Conservation (phyloP, 306 rosid species). For the Vachellia pachyceras region DNA sequence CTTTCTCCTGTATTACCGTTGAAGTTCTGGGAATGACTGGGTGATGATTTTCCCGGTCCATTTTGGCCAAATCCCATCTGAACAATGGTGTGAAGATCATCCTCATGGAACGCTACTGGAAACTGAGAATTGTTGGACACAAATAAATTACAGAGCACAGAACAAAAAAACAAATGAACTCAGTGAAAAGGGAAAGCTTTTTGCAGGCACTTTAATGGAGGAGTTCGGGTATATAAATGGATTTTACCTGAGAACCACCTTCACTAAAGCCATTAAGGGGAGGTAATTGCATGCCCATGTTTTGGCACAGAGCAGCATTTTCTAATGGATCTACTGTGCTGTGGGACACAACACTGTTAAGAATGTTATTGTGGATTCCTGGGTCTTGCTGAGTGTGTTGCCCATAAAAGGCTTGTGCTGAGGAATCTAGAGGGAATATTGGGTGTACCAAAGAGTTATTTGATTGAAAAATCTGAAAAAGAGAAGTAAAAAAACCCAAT, state of each 20-base stretch:
- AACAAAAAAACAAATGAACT: not conserved
- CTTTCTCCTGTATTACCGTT: conserved; percentile 54
- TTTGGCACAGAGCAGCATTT: conserved; percentile 59
- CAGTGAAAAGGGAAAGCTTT: not conserved
- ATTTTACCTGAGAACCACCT: conserved; percentile 65
- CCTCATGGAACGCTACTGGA: conserved; percentile 72
- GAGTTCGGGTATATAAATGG: not conserved
- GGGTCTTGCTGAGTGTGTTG: conserved; percentile 54
- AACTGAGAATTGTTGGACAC: conserved; percentile 47
- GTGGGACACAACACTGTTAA: conserved; percentile 56
- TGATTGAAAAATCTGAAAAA: conserved; percentile 70
- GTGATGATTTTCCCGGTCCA: conserved; percentile 53
- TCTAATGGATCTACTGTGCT: conserved; percentile 69
- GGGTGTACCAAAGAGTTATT: conserved; percentile 58
- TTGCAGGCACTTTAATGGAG: not conserved
- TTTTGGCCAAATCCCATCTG: conserved; percentile 88
- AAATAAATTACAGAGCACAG: not conserved
- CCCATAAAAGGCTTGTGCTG: conserved; percentile 72
- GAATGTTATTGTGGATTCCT: conserved; percentile 53
- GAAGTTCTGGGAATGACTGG: conserved; percentile 60
- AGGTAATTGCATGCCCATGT: conserved; percentile 66
- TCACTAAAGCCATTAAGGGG: conserved; percentile 51
- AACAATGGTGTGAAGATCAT: conserved; percentile 81
- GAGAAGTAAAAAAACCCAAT: not conserved
- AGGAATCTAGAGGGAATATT: conserved; percentile 78